phyloP scores from a whole-genome alignment of 73 alveolate species.

The Paramecium primaurelia region DNA sequence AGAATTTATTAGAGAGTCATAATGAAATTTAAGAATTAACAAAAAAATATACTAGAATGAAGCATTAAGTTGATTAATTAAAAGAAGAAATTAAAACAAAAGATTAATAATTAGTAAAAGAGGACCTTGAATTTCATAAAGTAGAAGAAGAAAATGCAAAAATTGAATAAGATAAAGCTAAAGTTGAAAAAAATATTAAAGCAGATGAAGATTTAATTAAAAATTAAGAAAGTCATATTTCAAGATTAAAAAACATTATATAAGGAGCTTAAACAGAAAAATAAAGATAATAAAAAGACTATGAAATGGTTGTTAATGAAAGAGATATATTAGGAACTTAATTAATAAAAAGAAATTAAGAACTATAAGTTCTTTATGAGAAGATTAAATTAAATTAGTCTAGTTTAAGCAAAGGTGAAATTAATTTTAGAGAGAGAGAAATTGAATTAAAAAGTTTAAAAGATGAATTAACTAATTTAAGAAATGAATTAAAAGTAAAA shows the following conservation, averaged over 20 bases:
- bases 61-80: conserved; percentile 85
- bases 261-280: conserved; percentile 96
- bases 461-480: conserved; percentile 71
- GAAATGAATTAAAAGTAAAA: conserved; percentile 69
- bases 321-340: conserved; percentile 97
- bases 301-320: conserved; percentile 97
- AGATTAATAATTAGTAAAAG: conserved; percentile 84
- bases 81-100: conserved; percentile 91
- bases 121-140: conserved; percentile 76
- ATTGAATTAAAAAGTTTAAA: conserved; percentile 73
- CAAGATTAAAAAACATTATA: conserved; percentile 92
- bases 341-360: conserved; percentile 96
- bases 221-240: conserved; percentile 93
- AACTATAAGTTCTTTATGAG: conserved; percentile 91
- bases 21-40: conserved; percentile 88
- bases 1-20: conserved; percentile 96
- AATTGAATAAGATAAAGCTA: conserved; percentile 81
- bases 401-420: conserved; percentile 94
- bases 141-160: conserved; percentile 85
- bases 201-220: conserved; percentile 93
- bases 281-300: conserved; percentile 95
- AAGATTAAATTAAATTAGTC: conserved; percentile 93
- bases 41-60: conserved; percentile 90
- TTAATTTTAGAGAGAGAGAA: conserved; percentile 76
- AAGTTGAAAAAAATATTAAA: conserved; percentile 85